Percentiles rank a stretch among this genome's conserved stretches.
These are phyloP conservation scores for Saccharata proteae DNA, from an alignment of 2,329 filamentous ascomycete species.

Conservation along the genomic window DNA sequence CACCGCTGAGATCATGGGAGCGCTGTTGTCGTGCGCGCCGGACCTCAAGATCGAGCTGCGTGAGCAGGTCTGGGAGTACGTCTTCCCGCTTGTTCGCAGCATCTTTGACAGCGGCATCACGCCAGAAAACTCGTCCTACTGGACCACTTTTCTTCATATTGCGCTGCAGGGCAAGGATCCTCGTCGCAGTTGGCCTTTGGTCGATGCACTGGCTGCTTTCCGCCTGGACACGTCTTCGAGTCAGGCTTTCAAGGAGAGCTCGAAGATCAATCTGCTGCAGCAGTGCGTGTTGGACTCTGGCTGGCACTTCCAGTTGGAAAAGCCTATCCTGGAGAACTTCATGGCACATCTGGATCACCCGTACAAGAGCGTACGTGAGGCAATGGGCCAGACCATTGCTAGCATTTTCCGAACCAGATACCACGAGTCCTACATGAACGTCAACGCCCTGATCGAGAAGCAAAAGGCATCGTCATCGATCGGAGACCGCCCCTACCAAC, in stretches of 20 bases:
- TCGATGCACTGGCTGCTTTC: constrained; percentile 74
- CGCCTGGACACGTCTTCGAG: constrained; percentile 88
- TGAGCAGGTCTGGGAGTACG: constrained; percentile 73
- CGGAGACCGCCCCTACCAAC: constrained; percentile 72
- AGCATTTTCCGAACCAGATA: constrained; percentile 85
- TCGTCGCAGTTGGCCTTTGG: constrained; percentile 71
- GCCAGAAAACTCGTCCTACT: constrained; percentile 88
- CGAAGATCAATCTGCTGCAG: constrained; percentile 84
- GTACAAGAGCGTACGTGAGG: constrained; percentile 92
- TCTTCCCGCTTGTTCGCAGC: constrained; percentile 73
- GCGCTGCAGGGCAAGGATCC: constrained; percentile 83
- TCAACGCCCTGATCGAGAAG: constrained; percentile 59
- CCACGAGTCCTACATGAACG: constrained; percentile 82
- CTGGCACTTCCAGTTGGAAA: constrained; percentile 90
- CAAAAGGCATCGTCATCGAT: constrained; percentile 74
- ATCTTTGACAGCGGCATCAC: constrained; percentile 88
- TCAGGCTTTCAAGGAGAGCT: constrained; percentile 96
- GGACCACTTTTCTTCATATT: constrained; percentile 87
- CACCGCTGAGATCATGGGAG: constrained; percentile 84
- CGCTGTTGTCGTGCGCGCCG: constrained; percentile 66
- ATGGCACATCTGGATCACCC: constrained; percentile 87
- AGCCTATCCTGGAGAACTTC: constrained; percentile 82
- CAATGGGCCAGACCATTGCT: constrained; percentile 80
- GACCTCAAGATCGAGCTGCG: constrained; percentile 66
- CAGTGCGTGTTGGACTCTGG: constrained; percentile 78